Base-by-base conservation (phyloP, 106 monocot species). In the Cymbidium sinense region DNA sequence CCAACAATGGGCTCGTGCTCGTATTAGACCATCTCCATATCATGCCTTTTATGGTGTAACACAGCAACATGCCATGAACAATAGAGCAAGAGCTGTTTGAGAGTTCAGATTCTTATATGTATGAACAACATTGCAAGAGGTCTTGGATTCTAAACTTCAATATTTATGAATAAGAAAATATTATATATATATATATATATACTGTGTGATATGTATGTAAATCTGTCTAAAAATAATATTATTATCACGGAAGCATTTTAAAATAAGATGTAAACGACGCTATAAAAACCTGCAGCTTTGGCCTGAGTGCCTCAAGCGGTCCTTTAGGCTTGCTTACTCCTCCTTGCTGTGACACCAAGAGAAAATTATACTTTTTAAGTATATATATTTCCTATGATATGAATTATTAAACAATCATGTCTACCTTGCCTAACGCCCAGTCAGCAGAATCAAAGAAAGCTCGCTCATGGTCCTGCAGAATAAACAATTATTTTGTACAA, bases 381-480 rank as follows among this genome's bases (percentile, higher is more conserved):
- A n/a, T 58, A 58, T 58, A 23, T 52, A 15, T 51, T 52, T 52
- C 52, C 20, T 37, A 70, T 13, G 72, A 34, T 39, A 21, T 13
- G 15, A 47, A 47, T 47, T 2, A 47, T 47, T 13, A 47, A 47
- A 47, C 11, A 47, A 13, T 0, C 41, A 47, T 15, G 47, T 13
- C 15, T 2, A 99, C 94, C 98, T 99, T 99, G 75, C 98, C 98
- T 62, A 94, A 78, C 73, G 94, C 98, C 98, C 98, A 99, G 75
- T 99, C 98, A 83, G 98, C 98, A 55, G 98, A 99, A 86, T 99
- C 98, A 88, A 99, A 99, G 87, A 85, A 99, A 74, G 98, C 98
- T 4, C 90, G 88, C 23, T 99, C 98, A 81, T 99, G 92, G 67
- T 94, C 98, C 98, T 98, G 88, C 36, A 71, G 31, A 62, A 75